These are phyloP conservation scores for Amoebophrya sp. DNA, from an alignment of 169 alveolate genomes.

Conservation along the genomic window DNA sequence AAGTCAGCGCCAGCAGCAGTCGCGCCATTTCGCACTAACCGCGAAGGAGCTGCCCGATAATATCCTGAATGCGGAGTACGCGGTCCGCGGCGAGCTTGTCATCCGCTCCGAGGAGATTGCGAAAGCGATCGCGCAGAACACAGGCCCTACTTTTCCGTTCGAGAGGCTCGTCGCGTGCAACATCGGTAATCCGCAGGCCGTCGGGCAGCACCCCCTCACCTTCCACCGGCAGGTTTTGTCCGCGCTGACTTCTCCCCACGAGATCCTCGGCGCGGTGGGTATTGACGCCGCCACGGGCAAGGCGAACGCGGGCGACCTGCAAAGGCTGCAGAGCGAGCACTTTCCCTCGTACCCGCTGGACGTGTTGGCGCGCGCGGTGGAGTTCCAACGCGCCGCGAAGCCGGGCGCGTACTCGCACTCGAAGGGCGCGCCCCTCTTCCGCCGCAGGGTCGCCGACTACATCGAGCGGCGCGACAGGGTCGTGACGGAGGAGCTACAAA, in stretches of 20 bases:
- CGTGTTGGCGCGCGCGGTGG: slow-evolving; percentile 27
- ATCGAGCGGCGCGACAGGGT: slow-evolving; percentile 32
- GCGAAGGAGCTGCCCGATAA: neutral
- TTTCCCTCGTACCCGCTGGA: slow-evolving; percentile 22
- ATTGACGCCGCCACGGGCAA: no score
- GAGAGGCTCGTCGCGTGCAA: slow-evolving; percentile 26
- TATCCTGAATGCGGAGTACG: neutral
- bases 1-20: no score
- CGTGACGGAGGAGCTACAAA: slow-evolving; percentile 21
- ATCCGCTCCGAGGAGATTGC: neutral
- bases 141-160: neutral
- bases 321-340: no score
- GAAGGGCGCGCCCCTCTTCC: slow-evolving; percentile 19
- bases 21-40: neutral
- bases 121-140: neutral
- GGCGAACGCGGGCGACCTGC: no score
- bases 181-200: slow-evolving; percentile 45
- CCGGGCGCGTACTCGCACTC: slow-evolving; percentile 15
- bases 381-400: neutral
- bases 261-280: no score
- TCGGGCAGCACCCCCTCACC: slow-evolving; percentile 43
- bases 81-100: neutral
- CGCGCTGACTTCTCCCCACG: neutral
- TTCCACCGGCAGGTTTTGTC: slow-evolving; percentile 40
- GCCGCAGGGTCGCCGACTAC: slow-evolving; percentile 22